A percentile compares a stretch with the other conserved stretches of the same genome.
phyloP scores from a whole-genome alignment of 306 rosid species.

The Prunus padus region DNA sequence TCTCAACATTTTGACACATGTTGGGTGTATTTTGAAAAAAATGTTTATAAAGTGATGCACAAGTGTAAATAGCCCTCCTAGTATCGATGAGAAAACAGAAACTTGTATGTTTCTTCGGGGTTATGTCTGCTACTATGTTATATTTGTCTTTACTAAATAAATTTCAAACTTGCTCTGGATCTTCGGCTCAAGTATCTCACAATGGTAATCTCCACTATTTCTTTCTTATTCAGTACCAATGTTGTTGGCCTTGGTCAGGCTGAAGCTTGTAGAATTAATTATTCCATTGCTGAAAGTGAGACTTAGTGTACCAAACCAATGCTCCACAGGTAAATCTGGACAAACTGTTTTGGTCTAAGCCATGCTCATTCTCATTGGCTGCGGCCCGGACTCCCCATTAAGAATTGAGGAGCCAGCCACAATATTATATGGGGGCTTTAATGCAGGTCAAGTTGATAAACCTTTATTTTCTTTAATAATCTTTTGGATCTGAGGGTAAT shows the following conservation, averaged over 20 bases:
- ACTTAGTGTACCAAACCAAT: too few species aligned
- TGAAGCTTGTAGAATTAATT: too few species aligned
- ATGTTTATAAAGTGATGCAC: neutral
- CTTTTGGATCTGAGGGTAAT: too few species aligned
- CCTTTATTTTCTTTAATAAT: too few species aligned
- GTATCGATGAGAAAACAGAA: neutral
- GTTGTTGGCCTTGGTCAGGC: too few species aligned
- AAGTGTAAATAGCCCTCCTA: neutral
- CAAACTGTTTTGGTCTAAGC: conserved; percentile 80
- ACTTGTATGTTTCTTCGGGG: neutral
- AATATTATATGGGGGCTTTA: conserved; percentile 51
- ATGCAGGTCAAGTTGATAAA: neutral
- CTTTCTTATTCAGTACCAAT: too few species aligned
- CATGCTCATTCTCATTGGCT: conserved; percentile 53
- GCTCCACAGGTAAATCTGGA: conserved; percentile 60
- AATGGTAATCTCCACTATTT: too few species aligned
- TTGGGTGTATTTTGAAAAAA: neutral
- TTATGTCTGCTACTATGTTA: neutral
- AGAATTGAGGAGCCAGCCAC: conserved; percentile 73
- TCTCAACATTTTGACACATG: neutral
- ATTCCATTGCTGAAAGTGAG: too few species aligned
- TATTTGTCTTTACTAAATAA: neutral
- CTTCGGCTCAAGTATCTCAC: too few species aligned
- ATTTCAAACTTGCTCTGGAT: neutral
- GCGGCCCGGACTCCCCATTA: conserved; percentile 58